These are phyloP conservation scores for Tylopilus plumbeoviolaceoides DNA, from an alignment of 768 basidiomycete species.

Conservation along the genomic window DNA sequence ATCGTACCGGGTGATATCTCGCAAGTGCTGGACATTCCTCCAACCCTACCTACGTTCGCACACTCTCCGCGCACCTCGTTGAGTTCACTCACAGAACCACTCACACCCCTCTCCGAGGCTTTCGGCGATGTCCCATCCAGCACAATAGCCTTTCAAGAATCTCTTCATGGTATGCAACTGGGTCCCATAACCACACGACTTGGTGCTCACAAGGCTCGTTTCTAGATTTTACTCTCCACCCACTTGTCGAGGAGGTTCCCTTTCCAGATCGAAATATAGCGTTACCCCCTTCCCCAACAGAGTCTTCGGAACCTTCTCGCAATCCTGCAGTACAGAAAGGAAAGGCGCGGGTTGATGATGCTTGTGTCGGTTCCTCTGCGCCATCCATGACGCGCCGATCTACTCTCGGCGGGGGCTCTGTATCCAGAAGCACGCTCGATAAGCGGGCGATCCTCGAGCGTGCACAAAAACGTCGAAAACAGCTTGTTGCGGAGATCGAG, in stretches of 20 bases:
- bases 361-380: not conserved
- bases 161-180: conserved; percentile 7
- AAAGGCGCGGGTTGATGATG: conserved; percentile 9
- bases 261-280: not conserved
- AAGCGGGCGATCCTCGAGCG: conserved; percentile 46
- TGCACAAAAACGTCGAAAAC: conserved; percentile 50
- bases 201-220: conserved; percentile 2
- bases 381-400: not conserved
- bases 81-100: conserved; percentile 29
- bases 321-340: conserved; percentile 13
- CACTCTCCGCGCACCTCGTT: conserved; percentile 30
- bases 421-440: conserved; percentile 12
- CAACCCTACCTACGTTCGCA: conserved; percentile 19
- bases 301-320: not conserved
- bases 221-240: conserved; percentile 5
- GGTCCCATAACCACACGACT: not conserved
- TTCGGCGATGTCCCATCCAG: conserved; percentile 7
- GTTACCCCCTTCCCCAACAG: not conserved
- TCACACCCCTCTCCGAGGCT: conserved; percentile 21
- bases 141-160: not conserved
- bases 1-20: not conserved
- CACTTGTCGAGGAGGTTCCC: not conserved
- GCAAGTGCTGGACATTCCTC: conserved; percentile 2
- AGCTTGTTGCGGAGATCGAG: conserved; percentile 53
- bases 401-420: not conserved